Evolutionary conservation across 73 alveolate species (phyloP).

Genomic region (Stentor roeselii): DNA sequence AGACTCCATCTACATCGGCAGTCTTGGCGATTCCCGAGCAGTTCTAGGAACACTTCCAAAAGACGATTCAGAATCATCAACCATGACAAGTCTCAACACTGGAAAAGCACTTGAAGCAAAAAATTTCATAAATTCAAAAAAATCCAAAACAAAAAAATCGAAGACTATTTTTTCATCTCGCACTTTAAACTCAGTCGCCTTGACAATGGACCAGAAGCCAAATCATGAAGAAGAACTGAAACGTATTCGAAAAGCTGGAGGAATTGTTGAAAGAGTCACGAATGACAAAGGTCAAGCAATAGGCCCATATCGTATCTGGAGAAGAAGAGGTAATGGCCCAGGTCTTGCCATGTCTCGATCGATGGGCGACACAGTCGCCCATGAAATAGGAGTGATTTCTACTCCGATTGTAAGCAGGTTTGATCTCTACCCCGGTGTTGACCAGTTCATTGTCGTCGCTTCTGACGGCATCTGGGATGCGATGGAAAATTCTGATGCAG

Average conservation of each 20-base stretch:
- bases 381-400: no score
- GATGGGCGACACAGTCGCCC: no score
- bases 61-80: no score
- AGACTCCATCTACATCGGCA: no score
- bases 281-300: conserved; percentile 35
- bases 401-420: no score
- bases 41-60: not conserved
- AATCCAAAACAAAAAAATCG: not conserved
- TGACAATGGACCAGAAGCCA: conserved; percentile 29
- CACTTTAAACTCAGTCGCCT: not conserved
- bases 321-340: conserved; percentile 42
- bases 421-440: no score
- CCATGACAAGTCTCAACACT: no score
- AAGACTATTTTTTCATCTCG: not conserved
- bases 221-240: conserved; percentile 42
- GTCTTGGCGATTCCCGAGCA: conserved; percentile 1
- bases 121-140: not conserved
- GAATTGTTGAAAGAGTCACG: conserved; percentile 38
- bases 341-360: conserved; percentile 54
- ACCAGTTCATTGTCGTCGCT: no score
- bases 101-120: no score
- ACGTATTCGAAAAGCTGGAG: conserved; percentile 37
- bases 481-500: no score
- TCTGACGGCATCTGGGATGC: no score
- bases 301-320: conserved; percentile 52